A percentile compares a stretch with the other conserved stretches of the same genome.
These are phyloP conservation scores for Neospermospora avenae DNA, from an alignment of 2,329 filamentous ascomycete genomes.

Conservation along the genomic window DNA sequence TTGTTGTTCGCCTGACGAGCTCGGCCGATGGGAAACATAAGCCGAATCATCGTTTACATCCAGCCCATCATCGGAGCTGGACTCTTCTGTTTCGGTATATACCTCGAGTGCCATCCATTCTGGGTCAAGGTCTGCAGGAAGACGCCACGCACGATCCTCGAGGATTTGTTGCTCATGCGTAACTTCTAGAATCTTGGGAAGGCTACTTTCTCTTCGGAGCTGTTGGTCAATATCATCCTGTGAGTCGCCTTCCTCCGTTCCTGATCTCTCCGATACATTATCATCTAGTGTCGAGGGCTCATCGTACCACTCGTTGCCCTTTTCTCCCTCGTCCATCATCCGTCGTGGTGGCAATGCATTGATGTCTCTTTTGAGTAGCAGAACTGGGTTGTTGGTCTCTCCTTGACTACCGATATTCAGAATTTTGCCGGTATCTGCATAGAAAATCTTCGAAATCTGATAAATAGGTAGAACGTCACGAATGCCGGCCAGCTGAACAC, in stretches of 20 bases:
- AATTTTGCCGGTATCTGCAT: slow-evolving; percentile 72
- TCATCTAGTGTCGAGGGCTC: slow-evolving; percentile 5
- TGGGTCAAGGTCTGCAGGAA: slow-evolving; percentile 65
- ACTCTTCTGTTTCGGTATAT: slow-evolving; percentile 56
- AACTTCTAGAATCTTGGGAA: slow-evolving; percentile 16
- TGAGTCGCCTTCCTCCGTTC: slow-evolving; percentile 28
- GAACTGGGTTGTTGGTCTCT: slow-evolving; percentile 64
- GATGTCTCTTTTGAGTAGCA: slow-evolving; percentile 65
- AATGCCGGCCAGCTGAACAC: slow-evolving; percentile 59
- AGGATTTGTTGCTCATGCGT: background rate
- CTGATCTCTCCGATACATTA: slow-evolving; percentile 12
- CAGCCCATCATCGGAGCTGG: slow-evolving; percentile 47
- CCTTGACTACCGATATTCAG: slow-evolving; percentile 66
- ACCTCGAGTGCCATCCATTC: slow-evolving; percentile 76
- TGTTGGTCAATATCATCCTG: slow-evolving; percentile 36
- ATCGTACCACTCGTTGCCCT: slow-evolving; percentile 22
- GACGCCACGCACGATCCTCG: slow-evolving; percentile 39
- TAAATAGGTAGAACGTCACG: slow-evolving; percentile 66
- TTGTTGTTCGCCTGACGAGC: slow-evolving; percentile 18
- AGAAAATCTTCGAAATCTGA: slow-evolving; percentile 74
- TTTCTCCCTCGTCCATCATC: slow-evolving; percentile 52
- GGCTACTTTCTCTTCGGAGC: slow-evolving; percentile 32
- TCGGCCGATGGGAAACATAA: slow-evolving; percentile 24
- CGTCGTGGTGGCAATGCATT: slow-evolving; percentile 63
- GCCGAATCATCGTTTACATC: slow-evolving; percentile 28